Evolutionary conservation across 2,329 filamentous ascomycete genomes (phyloP), one percentile per base, ranked within the genome.

Genomic region (Alternaria longipes): DNA sequence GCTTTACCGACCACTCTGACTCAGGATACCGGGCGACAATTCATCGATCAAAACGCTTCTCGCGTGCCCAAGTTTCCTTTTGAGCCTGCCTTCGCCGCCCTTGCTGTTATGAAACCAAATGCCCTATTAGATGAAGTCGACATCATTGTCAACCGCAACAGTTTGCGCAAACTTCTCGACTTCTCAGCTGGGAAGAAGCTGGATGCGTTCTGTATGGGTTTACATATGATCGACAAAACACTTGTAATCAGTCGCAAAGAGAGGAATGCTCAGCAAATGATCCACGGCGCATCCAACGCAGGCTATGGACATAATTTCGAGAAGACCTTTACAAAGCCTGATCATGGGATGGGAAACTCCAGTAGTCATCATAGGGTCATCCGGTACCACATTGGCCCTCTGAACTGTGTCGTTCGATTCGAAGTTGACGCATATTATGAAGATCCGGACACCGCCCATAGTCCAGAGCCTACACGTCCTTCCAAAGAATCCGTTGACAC

Each of bases 301-400:
- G 74, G 73, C 14, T 79, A 71, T 50, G 77, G 76, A 3, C 69
- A 74, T 53, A 69, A 45, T 22, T 78, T 80, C 49, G 76, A 78
- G 54, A 56, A 66, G 14, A 52, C 52, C 0, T 74, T 76, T 51
- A 76, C 74, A 0, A 66, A 51, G 16, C 61, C 63, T 7, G 54
- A 68, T 8, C 18, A 54, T 8, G 66, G 57, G 4, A 47, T 75
- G 18, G 52, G 68, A 12, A 58, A 63, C 3, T 66, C 67, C 4
- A 57, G 55, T 18, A 61, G 66, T 22, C 67, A 72, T 42, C 65
- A 69, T 30, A 60, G 70, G 9, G 63, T 71, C 9, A 59, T 72
- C 14, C 51, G 62, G 18, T 73, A 72, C 53, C 42, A 32, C 9
- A 50, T 73, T 28, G 67, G 69, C 4, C 32, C 47, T 9, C 41